Evolutionary conservation across 2,329 filamentous ascomycete genomes (phyloP).

Genomic region (Ophiostoma ulmi): DNA sequence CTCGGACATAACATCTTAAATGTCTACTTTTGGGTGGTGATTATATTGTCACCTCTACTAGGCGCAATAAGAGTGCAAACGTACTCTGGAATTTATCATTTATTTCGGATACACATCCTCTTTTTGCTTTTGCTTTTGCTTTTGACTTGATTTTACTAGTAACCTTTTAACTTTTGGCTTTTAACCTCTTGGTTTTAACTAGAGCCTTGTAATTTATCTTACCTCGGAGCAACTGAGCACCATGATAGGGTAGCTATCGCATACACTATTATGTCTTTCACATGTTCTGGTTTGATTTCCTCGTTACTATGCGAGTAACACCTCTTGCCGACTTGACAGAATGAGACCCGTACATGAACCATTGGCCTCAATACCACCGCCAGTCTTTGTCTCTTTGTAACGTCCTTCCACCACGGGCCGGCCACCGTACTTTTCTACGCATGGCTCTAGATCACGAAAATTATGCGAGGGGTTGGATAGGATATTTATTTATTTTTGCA

Average conservation of each 20-base stretch:
- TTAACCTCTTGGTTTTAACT: not conserved
- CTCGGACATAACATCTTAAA: not conserved
- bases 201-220: not conserved
- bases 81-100: not conserved
- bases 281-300: not conserved
- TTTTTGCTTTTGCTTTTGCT: not conserved
- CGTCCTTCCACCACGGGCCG: not conserved
- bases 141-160: not conserved
- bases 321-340: not conserved
- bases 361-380: not conserved
- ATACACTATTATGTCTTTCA: not conserved
- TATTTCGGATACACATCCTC: not conserved
- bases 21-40: not conserved
- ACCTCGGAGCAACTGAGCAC: no score
- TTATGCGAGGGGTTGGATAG: not conserved
- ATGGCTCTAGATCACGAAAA: not conserved
- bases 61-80: not conserved
- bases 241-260: no score
- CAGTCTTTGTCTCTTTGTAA: not conserved
- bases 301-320: not conserved
- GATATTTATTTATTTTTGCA: not conserved
- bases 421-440: not conserved
- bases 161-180: no score
- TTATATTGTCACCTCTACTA: not conserved
- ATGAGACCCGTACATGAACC: not conserved